These are phyloP conservation scores for Globisporangium orthogonon DNA, from an alignment of 352 stramenopile species.

Conservation along the genomic window DNA sequence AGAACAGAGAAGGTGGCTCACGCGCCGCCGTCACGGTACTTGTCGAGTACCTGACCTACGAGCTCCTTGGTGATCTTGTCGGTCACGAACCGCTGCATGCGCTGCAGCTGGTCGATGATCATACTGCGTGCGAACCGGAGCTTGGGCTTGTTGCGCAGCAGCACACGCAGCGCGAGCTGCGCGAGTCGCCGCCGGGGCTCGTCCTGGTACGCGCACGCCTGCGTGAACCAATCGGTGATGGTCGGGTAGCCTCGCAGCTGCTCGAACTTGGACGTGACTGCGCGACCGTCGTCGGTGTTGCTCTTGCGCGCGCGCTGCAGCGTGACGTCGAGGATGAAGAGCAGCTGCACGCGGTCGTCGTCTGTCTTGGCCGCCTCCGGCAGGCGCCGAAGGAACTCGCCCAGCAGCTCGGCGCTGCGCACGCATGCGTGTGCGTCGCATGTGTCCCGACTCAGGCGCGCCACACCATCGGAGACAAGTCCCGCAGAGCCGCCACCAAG, in stretches of 20 bases:
- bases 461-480: conserved; percentile 36
- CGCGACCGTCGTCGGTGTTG: background rate
- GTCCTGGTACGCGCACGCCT: conserved; percentile 39
- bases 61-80: conserved; percentile 43
- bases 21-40: conserved; percentile 23
- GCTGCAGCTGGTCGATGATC: conserved; percentile 16
- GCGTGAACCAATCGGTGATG: conserved; percentile 50
- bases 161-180: conserved; percentile 44
- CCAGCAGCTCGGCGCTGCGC: conserved; percentile 27
- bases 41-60: conserved; percentile 26
- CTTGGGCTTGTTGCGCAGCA: conserved; percentile 41
- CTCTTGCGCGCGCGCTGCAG: conserved; percentile 18
- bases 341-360: conserved; percentile 47
- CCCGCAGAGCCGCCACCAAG: conserved; percentile 19
- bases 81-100: conserved; percentile 21
- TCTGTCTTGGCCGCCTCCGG: conserved; percentile 26
- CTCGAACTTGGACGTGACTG: conserved; percentile 46
- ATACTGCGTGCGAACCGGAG: conserved; percentile 43
- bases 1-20: conserved; percentile 19
- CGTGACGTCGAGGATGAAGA: conserved; percentile 56
- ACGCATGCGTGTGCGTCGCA: conserved; percentile 33
- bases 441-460: conserved; percentile 25
- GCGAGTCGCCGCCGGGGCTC: conserved; percentile 37
- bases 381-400: conserved; percentile 30
- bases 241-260: conserved; percentile 45